phyloP scores from a whole-genome alignment of 2,329 filamentous ascomycete genomes.

The Paraphoma sp. region DNA sequence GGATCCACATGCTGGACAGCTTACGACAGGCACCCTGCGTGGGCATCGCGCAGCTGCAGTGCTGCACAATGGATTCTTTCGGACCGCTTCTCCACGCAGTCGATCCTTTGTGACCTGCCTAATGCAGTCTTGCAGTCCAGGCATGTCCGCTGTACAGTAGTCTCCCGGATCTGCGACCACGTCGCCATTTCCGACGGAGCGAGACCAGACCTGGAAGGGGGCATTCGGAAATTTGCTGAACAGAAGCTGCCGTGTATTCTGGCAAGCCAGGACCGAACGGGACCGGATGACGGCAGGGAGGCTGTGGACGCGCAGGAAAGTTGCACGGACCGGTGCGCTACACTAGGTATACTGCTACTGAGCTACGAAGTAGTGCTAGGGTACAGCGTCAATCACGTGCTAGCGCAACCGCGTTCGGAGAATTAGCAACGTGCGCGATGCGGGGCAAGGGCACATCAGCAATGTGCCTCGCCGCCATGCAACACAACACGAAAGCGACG shows the following conservation, averaged over 20 bases:
- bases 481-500: slow-evolving; percentile 20
- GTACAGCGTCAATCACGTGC: slow-evolving; percentile 12
- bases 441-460: slow-evolving; percentile 9
- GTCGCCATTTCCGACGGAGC: background rate
- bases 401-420: background rate
- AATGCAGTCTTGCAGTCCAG: background rate
- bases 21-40: background rate
- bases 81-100: background rate
- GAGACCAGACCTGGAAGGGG: too few species aligned
- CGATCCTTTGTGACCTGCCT: background rate
- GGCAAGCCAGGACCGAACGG: too few species aligned
- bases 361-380: too few species aligned
- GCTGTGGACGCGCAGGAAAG: too few species aligned
- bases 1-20: background rate
- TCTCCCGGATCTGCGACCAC: background rate
- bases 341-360: too few species aligned
- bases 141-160: background rate
- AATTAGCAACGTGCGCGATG: slow-evolving; percentile 2
- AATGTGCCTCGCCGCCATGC: background rate
- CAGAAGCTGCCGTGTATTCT: too few species aligned
- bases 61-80: background rate
- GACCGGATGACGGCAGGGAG: too few species aligned
- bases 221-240: too few species aligned
- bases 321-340: too few species aligned
- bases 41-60: background rate